These are phyloP conservation scores for Plasmodium berghei DNA, from an alignment of 169 alveolate genomes.

Conservation along the genomic window DNA sequence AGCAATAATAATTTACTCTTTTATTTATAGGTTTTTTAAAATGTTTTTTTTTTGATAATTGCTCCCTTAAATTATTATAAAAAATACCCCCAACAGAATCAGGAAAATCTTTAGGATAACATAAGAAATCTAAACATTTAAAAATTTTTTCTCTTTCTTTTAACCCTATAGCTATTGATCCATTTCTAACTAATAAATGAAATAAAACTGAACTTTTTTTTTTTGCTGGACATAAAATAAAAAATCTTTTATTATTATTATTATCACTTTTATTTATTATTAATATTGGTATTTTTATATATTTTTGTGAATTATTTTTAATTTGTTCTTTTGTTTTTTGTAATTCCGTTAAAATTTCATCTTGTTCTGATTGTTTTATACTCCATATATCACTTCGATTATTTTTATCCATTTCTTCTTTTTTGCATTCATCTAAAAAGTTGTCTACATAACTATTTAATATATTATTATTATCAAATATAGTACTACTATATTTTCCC, in stretches of 20 bases:
- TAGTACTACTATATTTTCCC: not conserved
- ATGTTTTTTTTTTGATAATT: slow-evolving; percentile 31
- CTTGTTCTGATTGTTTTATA: too few species aligned
- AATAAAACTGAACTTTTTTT: slow-evolving; percentile 60
- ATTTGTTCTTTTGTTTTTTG: slow-evolving; percentile 41
- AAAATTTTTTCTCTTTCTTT: slow-evolving; percentile 72
- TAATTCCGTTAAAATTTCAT: slow-evolving; percentile 11
- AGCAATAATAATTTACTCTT: slow-evolving; percentile 67
- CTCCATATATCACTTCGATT: not conserved
- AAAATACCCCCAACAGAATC: slow-evolving; percentile 45
- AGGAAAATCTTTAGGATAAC: slow-evolving; percentile 72
- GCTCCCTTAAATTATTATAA: slow-evolving; percentile 47
- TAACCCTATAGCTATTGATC: slow-evolving; percentile 71
- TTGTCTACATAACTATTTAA: slow-evolving; percentile 7
- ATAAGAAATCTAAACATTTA: slow-evolving; percentile 44
- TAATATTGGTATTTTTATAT: slow-evolving; percentile 55
- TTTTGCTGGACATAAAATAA: slow-evolving; percentile 64
- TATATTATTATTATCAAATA: slow-evolving; percentile 6
- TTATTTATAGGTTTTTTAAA: slow-evolving; percentile 67
- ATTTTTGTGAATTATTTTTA: slow-evolving; percentile 16
- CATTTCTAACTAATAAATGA: slow-evolving; percentile 52
- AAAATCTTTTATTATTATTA: slow-evolving; percentile 40
- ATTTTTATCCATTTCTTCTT: not conserved
- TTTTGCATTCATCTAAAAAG: not conserved
- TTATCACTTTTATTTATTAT: slow-evolving; percentile 42